Conservation (phyloP, 2,329 filamentous ascomycete species). For the Clathrospora elynae region DNA sequence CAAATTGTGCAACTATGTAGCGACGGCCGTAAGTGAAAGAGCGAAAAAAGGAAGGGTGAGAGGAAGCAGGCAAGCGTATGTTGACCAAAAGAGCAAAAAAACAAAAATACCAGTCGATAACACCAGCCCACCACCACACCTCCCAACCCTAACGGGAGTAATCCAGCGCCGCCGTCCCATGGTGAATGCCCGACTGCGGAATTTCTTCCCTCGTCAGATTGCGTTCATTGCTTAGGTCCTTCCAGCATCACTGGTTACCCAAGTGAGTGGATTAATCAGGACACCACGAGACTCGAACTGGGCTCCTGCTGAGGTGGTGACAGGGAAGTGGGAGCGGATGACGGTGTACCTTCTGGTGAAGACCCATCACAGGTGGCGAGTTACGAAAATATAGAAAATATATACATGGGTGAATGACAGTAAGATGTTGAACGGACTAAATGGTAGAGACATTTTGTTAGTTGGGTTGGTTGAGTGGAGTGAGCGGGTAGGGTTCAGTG, state of each 20-base stretch:
- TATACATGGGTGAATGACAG: no score
- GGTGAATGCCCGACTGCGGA: conserved; percentile 50
- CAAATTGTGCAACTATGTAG: no score
- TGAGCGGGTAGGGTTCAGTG: no score
- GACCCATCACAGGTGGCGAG: conserved; percentile 45
- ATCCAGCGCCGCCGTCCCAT: conserved; percentile 50
- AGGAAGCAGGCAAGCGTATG: not conserved
- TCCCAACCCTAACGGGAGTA: conserved; percentile 48
- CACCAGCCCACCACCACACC: conserved; percentile 42
- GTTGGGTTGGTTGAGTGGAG: no score
- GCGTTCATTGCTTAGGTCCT: conserved; percentile 51
- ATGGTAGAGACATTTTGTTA: no score
- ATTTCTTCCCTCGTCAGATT: conserved; percentile 51
- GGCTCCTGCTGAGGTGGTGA: conserved; percentile 44
- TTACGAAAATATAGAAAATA: not conserved
- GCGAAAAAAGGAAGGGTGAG: no score
- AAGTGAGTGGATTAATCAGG: conserved; percentile 44
- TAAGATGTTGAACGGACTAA: no score
- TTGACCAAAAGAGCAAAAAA: not conserved
- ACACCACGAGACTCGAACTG: conserved; percentile 52
- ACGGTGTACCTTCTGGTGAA: conserved; percentile 43
- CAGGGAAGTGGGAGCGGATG: conserved; percentile 42
- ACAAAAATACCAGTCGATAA: conserved; percentile 46
- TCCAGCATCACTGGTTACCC: conserved; percentile 51
- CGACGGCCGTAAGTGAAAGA: no score